A percentile compares a stretch with the other conserved stretches of the same genome.
phyloP scores from a whole-genome alignment of 495 filamentous ascomycete genomes.

The Xylaria flabelliformis region DNA sequence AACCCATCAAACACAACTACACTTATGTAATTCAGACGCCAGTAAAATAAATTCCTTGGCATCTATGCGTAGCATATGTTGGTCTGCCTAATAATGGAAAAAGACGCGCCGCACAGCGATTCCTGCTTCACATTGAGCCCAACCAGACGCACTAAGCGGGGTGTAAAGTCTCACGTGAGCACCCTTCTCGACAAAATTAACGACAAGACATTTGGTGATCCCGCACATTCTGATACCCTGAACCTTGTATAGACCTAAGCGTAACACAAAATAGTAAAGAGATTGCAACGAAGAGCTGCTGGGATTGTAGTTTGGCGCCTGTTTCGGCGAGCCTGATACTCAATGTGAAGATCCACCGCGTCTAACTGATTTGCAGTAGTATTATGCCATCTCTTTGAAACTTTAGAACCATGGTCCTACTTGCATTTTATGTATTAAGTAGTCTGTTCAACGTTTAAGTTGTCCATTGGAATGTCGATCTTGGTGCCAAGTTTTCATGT shows the following conservation, averaged over 20 bases:
- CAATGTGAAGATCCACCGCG: not conserved
- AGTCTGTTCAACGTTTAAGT: not conserved
- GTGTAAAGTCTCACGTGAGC: not conserved
- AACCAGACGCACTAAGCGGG: not conserved
- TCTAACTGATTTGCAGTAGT: not conserved
- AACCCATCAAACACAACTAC: not conserved
- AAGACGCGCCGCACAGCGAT: not conserved
- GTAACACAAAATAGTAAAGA: not conserved
- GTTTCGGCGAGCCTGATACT: not conserved
- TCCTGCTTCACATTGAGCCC: slow-evolving; percentile 1
- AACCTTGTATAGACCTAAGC: not conserved
- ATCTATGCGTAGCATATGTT: not conserved
- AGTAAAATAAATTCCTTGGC: not conserved
- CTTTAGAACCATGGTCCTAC: not conserved
- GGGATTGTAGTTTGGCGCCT: not conserved
- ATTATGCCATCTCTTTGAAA: not conserved
- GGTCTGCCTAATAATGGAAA: not conserved
- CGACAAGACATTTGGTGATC: not conserved
- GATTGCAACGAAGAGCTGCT: not conserved
- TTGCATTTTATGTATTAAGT: not conserved
- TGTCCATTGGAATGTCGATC: not conserved
- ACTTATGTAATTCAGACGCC: not conserved
- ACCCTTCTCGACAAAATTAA: not conserved
- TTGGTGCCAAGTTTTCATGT: slow-evolving; percentile 3
- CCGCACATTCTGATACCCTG: not conserved